These are phyloP conservation scores for Clonostachys byssicola DNA, from an alignment of 2,329 filamentous ascomycete genomes.

Conservation along the genomic window DNA sequence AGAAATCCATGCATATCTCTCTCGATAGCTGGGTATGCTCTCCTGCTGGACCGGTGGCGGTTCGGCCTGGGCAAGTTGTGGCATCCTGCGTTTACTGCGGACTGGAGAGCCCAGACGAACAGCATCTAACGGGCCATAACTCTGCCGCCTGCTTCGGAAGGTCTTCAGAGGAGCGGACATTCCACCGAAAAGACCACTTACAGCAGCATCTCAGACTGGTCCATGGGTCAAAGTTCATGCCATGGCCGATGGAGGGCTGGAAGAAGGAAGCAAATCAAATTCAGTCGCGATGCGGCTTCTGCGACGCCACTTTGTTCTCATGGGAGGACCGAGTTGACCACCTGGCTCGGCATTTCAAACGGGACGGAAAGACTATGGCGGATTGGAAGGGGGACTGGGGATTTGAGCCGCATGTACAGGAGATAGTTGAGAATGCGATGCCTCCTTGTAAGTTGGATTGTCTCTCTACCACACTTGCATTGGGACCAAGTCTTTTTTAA, in stretches of 20 bases:
- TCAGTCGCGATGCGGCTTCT: slow-evolving; percentile 28
- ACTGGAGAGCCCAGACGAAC: slow-evolving; percentile 14
- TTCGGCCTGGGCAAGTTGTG: slow-evolving; percentile 32
- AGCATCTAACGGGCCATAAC: slow-evolving; percentile 23
- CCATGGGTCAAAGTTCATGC: slow-evolving; percentile 29
- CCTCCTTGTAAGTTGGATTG: slow-evolving; percentile 19
- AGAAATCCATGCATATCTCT: slow-evolving; percentile 36
- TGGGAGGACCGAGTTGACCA: slow-evolving; percentile 28
- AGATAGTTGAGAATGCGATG: slow-evolving; percentile 30
- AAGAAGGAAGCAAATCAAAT: slow-evolving; percentile 18
- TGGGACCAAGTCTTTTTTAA: too few relatives aligned
- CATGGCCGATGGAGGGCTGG: slow-evolving; percentile 36
- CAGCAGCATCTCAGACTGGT: slow-evolving; percentile 30
- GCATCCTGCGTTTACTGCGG: slow-evolving; percentile 27
- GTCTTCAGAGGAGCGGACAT: slow-evolving; percentile 29
- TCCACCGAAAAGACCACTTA: slow-evolving; percentile 33
- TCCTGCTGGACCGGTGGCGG: slow-evolving; percentile 20
- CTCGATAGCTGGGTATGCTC: slow-evolving; percentile 37
- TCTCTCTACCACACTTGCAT: too few relatives aligned
- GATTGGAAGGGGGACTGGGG: slow-evolving; percentile 34
- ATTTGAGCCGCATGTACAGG: slow-evolving; percentile 25
- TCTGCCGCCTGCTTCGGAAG: slow-evolving; percentile 42
- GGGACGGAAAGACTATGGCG: slow-evolving; percentile 25
- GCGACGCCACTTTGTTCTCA: slow-evolving; percentile 20
- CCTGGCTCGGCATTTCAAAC: slow-evolving; percentile 31